Conservation (phyloP, 306 rosid genomes). For the Canavalia ensiformis region DNA sequence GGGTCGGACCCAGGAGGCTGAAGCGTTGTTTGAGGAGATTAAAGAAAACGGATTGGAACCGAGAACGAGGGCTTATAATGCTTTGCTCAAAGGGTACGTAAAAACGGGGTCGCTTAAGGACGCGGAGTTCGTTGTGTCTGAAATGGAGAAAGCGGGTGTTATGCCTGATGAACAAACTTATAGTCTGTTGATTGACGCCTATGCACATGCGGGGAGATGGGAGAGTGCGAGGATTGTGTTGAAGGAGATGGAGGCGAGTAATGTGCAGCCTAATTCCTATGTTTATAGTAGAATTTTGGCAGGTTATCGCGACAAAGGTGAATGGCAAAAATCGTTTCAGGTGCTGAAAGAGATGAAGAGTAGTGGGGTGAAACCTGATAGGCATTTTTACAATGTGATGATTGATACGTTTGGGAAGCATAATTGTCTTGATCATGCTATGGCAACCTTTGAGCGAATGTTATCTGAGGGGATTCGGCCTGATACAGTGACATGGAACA, state of each 20-base stretch:
- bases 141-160: constrained; percentile 85
- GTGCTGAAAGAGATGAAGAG: constrained; percentile 89
- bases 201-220: constrained; percentile 84
- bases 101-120: constrained; percentile 75
- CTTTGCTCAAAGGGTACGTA: constrained; percentile 83
- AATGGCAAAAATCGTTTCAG: constrained; percentile 93
- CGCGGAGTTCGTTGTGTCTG: constrained; percentile 81
- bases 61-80: constrained; percentile 83
- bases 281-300: constrained; percentile 84
- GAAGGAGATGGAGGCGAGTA: constrained; percentile 85
- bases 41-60: constrained; percentile 81
- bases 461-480: constrained; percentile 78
- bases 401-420: constrained; percentile 91
- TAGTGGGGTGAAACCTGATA: constrained; percentile 78
- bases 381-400: constrained; percentile 95
- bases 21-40: constrained; percentile 90
- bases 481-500: constrained; percentile 88
- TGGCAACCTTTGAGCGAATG: constrained; percentile 82
- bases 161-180: constrained; percentile 84
- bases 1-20: constrained; percentile 83
- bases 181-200: constrained; percentile 81
- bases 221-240: constrained; percentile 88
- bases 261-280: constrained; percentile 76
- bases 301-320: constrained; percentile 81
- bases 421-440: constrained; percentile 85